phyloP scores from a whole-genome alignment of 2,329 filamentous ascomycete species.

The Arthrobotrys sphaeroides region DNA sequence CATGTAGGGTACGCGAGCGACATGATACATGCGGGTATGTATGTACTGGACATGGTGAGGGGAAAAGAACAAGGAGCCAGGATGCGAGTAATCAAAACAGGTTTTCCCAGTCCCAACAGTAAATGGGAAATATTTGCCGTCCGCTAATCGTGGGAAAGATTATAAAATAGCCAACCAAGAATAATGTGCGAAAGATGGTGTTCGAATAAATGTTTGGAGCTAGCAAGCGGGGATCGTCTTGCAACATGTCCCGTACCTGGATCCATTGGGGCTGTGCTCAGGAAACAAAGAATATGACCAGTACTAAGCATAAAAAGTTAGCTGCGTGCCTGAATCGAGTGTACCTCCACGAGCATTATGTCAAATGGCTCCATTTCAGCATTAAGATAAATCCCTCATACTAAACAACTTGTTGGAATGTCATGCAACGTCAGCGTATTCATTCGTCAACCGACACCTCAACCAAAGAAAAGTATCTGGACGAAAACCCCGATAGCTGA shows the following conservation, averaged over 20 bases:
- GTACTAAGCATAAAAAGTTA: slow-evolving; percentile 14
- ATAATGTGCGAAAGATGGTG: not conserved
- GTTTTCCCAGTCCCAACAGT: slow-evolving; percentile 12
- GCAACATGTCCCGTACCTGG: slow-evolving; percentile 28
- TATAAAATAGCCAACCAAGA: not conserved
- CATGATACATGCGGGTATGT: not conserved
- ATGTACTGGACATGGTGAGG: not conserved
- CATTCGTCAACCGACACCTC: not conserved
- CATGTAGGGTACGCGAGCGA: not conserved
- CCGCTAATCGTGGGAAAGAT: slow-evolving; percentile 37
- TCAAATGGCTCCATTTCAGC: not conserved
- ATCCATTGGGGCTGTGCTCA: slow-evolving; percentile 53
- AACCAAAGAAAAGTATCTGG: not conserved
- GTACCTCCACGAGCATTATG: not conserved
- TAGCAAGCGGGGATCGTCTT: slow-evolving; percentile 6
- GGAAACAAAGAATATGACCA: not conserved
- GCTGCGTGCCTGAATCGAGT: not conserved
- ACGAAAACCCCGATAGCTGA: not conserved
- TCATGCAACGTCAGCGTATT: not conserved
- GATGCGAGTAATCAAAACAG: slow-evolving; percentile 30
- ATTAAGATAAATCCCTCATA: slow-evolving; percentile 42
- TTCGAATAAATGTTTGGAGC: not conserved
- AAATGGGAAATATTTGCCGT: slow-evolving; percentile 22
- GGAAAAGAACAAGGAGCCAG: not conserved
- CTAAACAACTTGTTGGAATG: not conserved